phyloP scores from a whole-genome alignment of 1,284 basidiomycete genomes.

The Coniferiporia weirii region DNA sequence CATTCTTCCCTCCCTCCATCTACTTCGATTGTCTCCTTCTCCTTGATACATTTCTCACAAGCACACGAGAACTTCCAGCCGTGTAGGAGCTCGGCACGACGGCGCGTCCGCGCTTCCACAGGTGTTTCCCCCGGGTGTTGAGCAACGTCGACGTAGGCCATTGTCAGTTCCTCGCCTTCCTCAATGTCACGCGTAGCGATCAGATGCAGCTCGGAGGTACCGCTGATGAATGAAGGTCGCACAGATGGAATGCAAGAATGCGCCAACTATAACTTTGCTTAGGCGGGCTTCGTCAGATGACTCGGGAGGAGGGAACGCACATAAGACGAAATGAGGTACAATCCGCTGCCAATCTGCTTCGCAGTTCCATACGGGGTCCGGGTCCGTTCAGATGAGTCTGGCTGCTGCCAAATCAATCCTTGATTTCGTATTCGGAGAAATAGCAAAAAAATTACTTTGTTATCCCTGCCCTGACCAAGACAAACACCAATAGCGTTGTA shows the following conservation, averaged over 20 bases:
- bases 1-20: background rate
- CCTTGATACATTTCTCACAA: constrained; percentile 57
- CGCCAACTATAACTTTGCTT: constrained; percentile 35
- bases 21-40: constrained; percentile 26
- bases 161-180: constrained; percentile 66
- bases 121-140: constrained; percentile 47
- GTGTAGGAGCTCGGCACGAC: constrained; percentile 66
- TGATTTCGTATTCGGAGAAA: background rate
- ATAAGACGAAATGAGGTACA: constrained; percentile 74
- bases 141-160: constrained; percentile 67
- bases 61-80: constrained; percentile 76
- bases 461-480: constrained; percentile 56
- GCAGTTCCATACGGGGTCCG: constrained; percentile 69
- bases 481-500: constrained; percentile 73
- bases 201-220: constrained; percentile 61
- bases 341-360: constrained; percentile 65
- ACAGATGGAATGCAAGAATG: constrained; percentile 71
- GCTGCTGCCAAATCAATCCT: constrained; percentile 17
- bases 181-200: constrained; percentile 59
- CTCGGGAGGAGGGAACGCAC: constrained; percentile 30
- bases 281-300: background rate
- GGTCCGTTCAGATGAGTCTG: constrained; percentile 63
- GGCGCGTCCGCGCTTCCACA: constrained; percentile 51
- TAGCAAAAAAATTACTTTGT: constrained; percentile 37
- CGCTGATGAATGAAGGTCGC: constrained; percentile 53